Conservation (phyloP, 176 grass and related monocot species). For the Oryza coarctata region DNA sequence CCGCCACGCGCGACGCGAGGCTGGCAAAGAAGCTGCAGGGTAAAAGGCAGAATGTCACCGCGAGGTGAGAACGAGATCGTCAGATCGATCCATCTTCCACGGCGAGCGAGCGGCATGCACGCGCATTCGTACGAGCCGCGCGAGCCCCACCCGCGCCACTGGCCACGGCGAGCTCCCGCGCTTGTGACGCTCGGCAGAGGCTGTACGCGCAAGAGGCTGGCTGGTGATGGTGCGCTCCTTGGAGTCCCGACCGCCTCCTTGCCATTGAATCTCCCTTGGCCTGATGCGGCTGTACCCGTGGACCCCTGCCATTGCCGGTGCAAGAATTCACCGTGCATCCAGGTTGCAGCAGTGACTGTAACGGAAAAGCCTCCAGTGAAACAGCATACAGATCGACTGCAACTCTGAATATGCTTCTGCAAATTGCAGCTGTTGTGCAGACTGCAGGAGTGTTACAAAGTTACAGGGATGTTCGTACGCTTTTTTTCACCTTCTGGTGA, state of each 20-base stretch:
- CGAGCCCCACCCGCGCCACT: not conserved
- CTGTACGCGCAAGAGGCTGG: constrained; percentile 27
- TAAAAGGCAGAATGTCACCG: no score
- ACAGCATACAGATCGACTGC: not conserved
- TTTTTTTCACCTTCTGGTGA: not conserved
- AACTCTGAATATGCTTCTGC: no score
- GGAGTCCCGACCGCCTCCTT: not conserved
- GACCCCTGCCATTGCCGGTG: constrained; percentile 20
- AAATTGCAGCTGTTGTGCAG: not conserved
- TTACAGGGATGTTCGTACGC: not conserved
- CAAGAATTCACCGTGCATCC: not conserved
- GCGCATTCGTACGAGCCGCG: no score
- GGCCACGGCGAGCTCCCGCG: not conserved
- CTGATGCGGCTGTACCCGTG: not conserved
- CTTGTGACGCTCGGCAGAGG: constrained; percentile 31
- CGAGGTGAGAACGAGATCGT: no score
- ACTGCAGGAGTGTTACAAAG: no score
- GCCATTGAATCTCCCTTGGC: constrained; percentile 30
- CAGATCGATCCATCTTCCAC: no score
- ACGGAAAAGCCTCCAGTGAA: no score
- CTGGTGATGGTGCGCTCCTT: no score
- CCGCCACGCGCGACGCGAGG: no score
- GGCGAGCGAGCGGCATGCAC: no score
- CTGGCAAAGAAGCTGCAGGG: no score
- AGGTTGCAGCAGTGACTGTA: not conserved